Percentiles rank a stretch among this genome's conserved stretches.
Evolutionary conservation across 2,329 filamentous ascomycete species (phyloP).

Genomic region (Calonectria montana): DNA sequence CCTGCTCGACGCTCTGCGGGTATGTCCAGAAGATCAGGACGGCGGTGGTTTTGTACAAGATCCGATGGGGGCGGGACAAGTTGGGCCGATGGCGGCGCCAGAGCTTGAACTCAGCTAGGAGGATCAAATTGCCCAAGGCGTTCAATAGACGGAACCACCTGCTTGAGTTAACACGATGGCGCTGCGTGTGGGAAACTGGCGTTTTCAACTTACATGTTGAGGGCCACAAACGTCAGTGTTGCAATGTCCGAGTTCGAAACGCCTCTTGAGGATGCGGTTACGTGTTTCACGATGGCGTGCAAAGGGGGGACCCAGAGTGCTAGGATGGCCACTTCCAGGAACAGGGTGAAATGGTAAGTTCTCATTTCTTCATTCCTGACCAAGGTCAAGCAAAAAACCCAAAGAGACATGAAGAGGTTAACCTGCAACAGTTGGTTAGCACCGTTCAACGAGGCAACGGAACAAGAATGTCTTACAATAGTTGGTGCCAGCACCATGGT

Average conservation of each 20-base stretch:
- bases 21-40: conserved; percentile 56
- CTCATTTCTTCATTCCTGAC: conserved; percentile 48
- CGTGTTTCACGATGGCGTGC: conserved; percentile 38
- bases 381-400: conserved; percentile 48
- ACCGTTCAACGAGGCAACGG: background rate
- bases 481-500: conserved; percentile 48
- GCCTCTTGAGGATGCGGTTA: background rate
- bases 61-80: conserved; percentile 36
- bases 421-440: conserved; percentile 36
- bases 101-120: conserved; percentile 52
- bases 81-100: conserved; percentile 50
- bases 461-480: conserved; percentile 44
- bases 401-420: conserved; percentile 51
- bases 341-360: conserved; percentile 53
- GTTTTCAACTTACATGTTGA: conserved; percentile 52
- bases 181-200: too few relatives aligned
- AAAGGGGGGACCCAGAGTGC: conserved; percentile 42
- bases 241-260: conserved; percentile 40
- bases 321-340: conserved; percentile 47
- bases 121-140: conserved; percentile 50
- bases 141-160: conserved; percentile 55
- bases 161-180: conserved; percentile 5
- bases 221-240: conserved; percentile 47
- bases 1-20: conserved; percentile 53
- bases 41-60: conserved; percentile 43